A percentile compares a stretch with the other conserved stretches of the same genome.
Evolutionary conservation across 176 grass and related monocot genomes (phyloP).

Genomic region (Lolium rigidum): DNA sequence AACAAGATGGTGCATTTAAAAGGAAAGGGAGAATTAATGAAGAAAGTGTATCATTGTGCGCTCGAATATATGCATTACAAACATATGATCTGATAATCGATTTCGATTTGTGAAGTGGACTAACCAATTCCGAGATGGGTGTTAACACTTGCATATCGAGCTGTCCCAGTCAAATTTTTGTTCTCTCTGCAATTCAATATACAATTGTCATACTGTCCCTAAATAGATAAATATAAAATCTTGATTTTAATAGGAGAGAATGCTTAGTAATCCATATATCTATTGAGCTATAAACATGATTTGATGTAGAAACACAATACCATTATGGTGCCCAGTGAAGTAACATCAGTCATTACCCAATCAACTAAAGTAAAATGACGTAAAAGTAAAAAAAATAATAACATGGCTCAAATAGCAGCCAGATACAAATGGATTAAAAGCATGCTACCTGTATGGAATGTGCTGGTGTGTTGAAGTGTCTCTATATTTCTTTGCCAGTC

Average conservation of each 20-base stretch:
- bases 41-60: slow-evolving; percentile 2
- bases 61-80: slow-evolving; percentile 1
- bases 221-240: slow-evolving; percentile 17
- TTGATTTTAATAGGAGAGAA: background rate
- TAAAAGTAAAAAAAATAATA: slow-evolving; percentile 21
- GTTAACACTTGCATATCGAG: slow-evolving; percentile 96
- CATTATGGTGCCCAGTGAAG: background rate
- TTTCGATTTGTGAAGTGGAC: slow-evolving; percentile 16
- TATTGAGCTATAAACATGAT: background rate
- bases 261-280: slow-evolving; percentile 10
- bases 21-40: slow-evolving; percentile 12
- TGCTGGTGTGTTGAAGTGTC: slow-evolving; percentile 78
- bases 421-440: slow-evolving; percentile 10
- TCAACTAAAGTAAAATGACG: background rate
- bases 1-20: background rate
- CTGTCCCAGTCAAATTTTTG: slow-evolving; percentile 92
- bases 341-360: background rate
- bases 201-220: slow-evolving; percentile 35
- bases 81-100: slow-evolving; percentile 21
- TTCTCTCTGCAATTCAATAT: slow-evolving; percentile 75
- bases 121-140: slow-evolving; percentile 96
- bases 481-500: slow-evolving; percentile 89
- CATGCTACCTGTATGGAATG: slow-evolving; percentile 85
- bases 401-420: slow-evolving; percentile 14
- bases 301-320: slow-evolving; percentile 23